A percentile compares a stretch with the other conserved stretches of the same genome.
These are phyloP conservation scores for Aspergillus saccharolyticus DNA, from an alignment of 495 filamentous ascomycete genomes.

Conservation along the genomic window DNA sequence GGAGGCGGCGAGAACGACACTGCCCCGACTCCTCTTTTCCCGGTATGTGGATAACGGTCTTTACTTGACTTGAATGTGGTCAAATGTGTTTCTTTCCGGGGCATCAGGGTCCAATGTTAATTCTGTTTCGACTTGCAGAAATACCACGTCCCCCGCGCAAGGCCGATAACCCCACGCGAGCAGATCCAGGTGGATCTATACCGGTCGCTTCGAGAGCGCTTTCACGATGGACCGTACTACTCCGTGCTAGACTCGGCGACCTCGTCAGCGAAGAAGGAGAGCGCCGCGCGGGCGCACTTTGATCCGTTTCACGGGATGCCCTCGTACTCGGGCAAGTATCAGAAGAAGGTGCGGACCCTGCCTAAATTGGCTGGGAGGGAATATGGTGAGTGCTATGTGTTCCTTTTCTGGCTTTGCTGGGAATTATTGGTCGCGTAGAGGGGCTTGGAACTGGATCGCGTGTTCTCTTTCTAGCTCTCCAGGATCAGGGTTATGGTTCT, in stretches of 20 bases:
- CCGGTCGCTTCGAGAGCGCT: conserved; percentile 44
- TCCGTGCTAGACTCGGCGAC: conserved; percentile 47
- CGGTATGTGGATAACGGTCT: no score
- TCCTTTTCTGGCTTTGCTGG: neutral
- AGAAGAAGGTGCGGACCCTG: conserved; percentile 47
- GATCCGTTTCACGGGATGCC: conserved; percentile 59
- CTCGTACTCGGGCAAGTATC: conserved; percentile 52
- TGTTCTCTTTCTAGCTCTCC: neutral
- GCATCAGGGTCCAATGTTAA: neutral
- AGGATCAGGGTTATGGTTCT: neutral
- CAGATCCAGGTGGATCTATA: conserved; percentile 41
- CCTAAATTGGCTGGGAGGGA: conserved; percentile 46
- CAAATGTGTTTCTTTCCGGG: no score
- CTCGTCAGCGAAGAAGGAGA: conserved; percentile 39
- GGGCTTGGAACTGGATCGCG: neutral
- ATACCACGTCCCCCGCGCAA: conserved; percentile 33
- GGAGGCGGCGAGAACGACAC: conserved; percentile 36
- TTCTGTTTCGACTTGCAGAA: conserved; percentile 22
- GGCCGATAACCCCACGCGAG: conserved; percentile 31
- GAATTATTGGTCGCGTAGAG: no score
- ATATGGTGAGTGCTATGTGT: conserved; percentile 38
- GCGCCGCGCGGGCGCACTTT: conserved; percentile 35
- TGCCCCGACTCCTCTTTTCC: conserved; percentile 41
- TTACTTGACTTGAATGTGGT: no score
- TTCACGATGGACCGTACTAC: conserved; percentile 55